Evolutionary conservation across 148 eudicot genomes (phyloP), one percentile per base, ranked within the genome.

Genomic region (Polygonum maritimum): DNA sequence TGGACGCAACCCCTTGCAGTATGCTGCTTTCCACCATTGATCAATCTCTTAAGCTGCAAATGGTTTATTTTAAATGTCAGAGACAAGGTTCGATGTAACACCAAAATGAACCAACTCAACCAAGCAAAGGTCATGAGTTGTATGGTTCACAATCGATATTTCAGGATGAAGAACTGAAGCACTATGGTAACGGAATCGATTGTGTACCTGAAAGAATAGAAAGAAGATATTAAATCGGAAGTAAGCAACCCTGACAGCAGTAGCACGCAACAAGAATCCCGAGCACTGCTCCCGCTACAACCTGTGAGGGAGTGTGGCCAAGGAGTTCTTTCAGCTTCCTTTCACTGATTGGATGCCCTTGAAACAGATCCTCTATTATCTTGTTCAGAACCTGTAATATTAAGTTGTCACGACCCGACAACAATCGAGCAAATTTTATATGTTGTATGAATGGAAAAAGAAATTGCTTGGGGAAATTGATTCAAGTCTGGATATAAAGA

Each of bases 341-440:
- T 41, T 71, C 74, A 71, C 98, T 94, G 69, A 94, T 90, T 1
- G 98, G 97, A 80, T 94, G 98, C 76, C 97, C 98, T 87, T 91
- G 90, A 78, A 94, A 94, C 81, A 91, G 86, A 82, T 89, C 95
- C 80, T 87, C 97, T 41, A 94, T 83, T 35, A 94, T 94, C 91
- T 88, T 79, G 83, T 94, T 94, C 38, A 94, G 88, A 77, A 94
- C 98, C 98, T 92, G 84, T 22, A 55, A 58, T 33, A 26, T 21
- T 74, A 10, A 74, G 31, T 35, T 13, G 31, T 8, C 19, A 48
- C 13, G 21, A 33, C 44, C 48, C 9, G 13, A 12, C 21, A 5
- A n/a, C 14, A 48, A 19, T 21, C 47, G 16, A 19, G 19, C 18
- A 6, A 44, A 72, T 19, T 67, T 26, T 26, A 26, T 1, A 21